A percentile compares a stretch with the other conserved stretches of the same genome.
Evolutionary conservation across 2,329 filamentous ascomycete genomes (phyloP).

Genomic region (Davidsoniella neocaledoniae): DNA sequence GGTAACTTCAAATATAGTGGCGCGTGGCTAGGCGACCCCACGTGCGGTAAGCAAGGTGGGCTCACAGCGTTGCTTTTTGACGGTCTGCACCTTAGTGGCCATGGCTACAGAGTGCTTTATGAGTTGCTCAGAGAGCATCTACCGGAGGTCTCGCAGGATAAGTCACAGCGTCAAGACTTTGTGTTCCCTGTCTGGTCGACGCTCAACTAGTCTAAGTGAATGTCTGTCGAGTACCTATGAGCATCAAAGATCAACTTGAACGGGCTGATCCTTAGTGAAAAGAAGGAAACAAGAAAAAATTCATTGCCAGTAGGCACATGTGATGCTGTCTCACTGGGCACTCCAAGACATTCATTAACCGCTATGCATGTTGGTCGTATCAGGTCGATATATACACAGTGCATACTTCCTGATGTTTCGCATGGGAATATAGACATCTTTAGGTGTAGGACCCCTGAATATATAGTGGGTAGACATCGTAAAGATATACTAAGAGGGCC

Average conservation of each 20-base stretch:
- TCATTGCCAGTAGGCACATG: no score
- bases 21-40: slow-evolving; percentile 32
- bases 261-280: no score
- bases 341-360: neutral
- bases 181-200: slow-evolving; percentile 33
- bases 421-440: neutral
- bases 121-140: slow-evolving; percentile 27
- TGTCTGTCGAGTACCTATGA: no score
- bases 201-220: slow-evolving; percentile 8
- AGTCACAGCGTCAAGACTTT: slow-evolving; percentile 24
- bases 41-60: slow-evolving; percentile 32
- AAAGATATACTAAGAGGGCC: no score
- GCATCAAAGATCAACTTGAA: no score
- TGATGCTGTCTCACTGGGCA: no score
- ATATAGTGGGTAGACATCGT: neutral
- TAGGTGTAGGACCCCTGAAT: neutral
- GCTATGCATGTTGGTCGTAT: neutral
- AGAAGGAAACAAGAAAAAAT: no score
- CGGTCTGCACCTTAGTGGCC: slow-evolving; percentile 39
- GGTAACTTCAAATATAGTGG: slow-evolving; percentile 21
- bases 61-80: slow-evolving; percentile 37
- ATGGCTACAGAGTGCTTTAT: slow-evolving; percentile 36
- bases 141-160: slow-evolving; percentile 28
- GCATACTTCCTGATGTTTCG: neutral
- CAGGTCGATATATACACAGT: no score